Evolutionary conservation across 768 basidiomycete genomes (phyloP), one percentile per base, ranked within the genome.

Genomic region (Russula earlei): DNA sequence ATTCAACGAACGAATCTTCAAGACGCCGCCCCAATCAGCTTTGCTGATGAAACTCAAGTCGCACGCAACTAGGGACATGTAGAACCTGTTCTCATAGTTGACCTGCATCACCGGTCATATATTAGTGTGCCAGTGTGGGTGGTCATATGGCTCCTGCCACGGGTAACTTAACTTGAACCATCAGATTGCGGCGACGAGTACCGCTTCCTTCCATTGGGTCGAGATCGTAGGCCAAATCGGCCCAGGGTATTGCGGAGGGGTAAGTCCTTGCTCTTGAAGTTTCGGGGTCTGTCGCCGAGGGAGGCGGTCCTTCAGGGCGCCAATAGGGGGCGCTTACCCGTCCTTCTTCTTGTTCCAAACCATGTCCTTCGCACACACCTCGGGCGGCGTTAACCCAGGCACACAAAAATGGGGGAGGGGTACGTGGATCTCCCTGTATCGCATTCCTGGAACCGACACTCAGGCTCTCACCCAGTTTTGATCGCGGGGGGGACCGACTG

Each of bases 401-500:
- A 54, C 57, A 24, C 57, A 54, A 52, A 58, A 54, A 58, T 58
- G 57, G 57, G 57, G 57, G 22, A 58, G 57, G 42, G 57, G 57
- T 49, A 54, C 46, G 57, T 49, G 20, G n/a, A 58, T 54, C 38
- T 14, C 46, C 52, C 37, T 47, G 41, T 58, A 46, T 49, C 46
- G 52, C 42, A 49, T 43, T n/a, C 4, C 22, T 3, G 40, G 52
- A 54, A 53, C 57, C 57, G 57, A 33, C 52, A 44, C 57, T 49
- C 41, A 58, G 57, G 57, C 57, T 54, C 57, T 54, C 27, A 17
- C 17, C 52, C 59, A 94, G 91, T 91, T 38, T 70, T 91, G 62
- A 83, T 93, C 62, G 87, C 84, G 64, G 91, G 91, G 51, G 91
- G 91, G 49, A 90, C 86, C 22, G 86, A 90, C 71, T 92, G 91